Base-by-base conservation (phyloP, 768 basidiomycete species). In the Lanmaoa rubissima region DNA sequence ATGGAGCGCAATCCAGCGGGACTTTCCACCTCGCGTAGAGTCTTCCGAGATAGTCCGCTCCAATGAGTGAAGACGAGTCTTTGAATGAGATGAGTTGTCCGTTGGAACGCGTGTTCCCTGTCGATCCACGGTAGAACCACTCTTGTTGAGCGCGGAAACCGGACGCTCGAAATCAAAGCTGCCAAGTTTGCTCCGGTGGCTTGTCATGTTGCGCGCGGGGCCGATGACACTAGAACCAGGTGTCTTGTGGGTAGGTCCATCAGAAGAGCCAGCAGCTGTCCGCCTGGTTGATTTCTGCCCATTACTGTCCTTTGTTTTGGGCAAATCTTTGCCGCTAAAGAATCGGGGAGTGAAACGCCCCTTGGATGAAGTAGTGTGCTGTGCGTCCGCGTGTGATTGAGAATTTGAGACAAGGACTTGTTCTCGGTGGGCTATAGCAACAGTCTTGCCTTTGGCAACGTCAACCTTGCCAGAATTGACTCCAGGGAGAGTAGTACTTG, bases 131-230 rank as follows among this genome's bases (percentile, higher is more conserved):
- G 65, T 69, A 12, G 72, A 73, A 45, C 35, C 61, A 17, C 68
- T 70, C 55, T 60, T 59, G 52, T 72, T 73, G 49, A 73, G 65
- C 2, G 60, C 61, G n/a, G 72, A 72, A 14, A 82, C 78, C 0
- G 88, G 87, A 36, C 87, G 76, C 69, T 90, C 88, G 61, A 90
- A 89, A 65, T 90, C 88, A 67, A 90, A 89, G 63, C 84, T 87
- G 6, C 87, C 87, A 60, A 87, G 86, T 65, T 87, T 86, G 41
- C 75, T 80, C 2, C 80, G 72, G 48, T 79, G 76, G 32, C 64
- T 74, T 24, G 61, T 64, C 51, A 74, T 71, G 42, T 70, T 71
- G 55, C 71, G 71, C 12, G 43, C 47, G 35, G 50, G 58, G 32
- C 53, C 48, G 35, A 49, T 36, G 21, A 44, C 44, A 10, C 44